These are phyloP conservation scores for Stentor coeruleus DNA, from an alignment of 73 alveolate species.

Conservation along the genomic window DNA sequence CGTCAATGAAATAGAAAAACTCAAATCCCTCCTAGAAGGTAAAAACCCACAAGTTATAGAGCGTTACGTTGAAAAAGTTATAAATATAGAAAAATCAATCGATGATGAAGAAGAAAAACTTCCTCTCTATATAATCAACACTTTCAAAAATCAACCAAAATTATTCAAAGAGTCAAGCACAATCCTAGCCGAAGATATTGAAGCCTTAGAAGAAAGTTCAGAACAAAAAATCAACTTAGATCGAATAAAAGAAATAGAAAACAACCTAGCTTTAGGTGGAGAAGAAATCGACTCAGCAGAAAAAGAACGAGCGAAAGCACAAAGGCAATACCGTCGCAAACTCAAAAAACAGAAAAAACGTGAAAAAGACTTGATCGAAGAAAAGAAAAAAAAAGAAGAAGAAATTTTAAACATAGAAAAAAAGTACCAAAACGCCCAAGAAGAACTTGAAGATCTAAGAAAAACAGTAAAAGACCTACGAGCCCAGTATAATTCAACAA, in stretches of 20 bases:
- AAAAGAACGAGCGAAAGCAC: conserved; percentile 63
- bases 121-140: conserved; percentile 2
- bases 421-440: conserved; percentile 39
- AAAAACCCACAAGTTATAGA: conserved; percentile 41
- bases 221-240: conserved; percentile 43
- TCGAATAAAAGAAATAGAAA: conserved; percentile 53
- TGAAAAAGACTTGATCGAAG: conserved; percentile 59
- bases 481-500: conserved; percentile 27
- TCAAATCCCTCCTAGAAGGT: conserved; percentile 51
- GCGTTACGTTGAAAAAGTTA: conserved; percentile 37
- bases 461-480: conserved; percentile 19
- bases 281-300: conserved; percentile 43
- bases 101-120: conserved; percentile 35
- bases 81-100: conserved; percentile 11
- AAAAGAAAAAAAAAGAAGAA: conserved; percentile 51
- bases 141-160: neutral
- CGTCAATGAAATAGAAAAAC: conserved; percentile 73
- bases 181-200: conserved; percentile 15
- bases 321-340: conserved; percentile 47
- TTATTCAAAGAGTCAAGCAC: conserved; percentile 32
- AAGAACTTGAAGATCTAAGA: conserved; percentile 42
- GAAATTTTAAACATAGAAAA: conserved; percentile 40
- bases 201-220: conserved; percentile 17
- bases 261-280: conserved; percentile 65
- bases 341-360: conserved; percentile 56